Evolutionary conservation across 768 basidiomycete genomes (phyloP), one percentile per base, ranked within the genome.

Genomic region (Russula sp.): DNA sequence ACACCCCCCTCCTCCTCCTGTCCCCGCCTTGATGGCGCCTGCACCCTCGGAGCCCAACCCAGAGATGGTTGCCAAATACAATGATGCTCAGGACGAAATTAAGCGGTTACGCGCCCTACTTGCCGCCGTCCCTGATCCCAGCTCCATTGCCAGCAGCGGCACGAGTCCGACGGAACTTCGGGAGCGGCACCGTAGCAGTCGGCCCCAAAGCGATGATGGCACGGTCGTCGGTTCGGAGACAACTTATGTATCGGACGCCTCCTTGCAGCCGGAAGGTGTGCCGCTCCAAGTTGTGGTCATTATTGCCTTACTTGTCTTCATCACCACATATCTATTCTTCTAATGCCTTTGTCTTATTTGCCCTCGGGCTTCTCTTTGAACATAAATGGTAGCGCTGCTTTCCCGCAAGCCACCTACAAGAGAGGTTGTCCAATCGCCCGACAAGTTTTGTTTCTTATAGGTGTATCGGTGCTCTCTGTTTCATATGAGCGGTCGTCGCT

Each of bases 261-360:
- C 81, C 55, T 75, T 81, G 67, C 84, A 83, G 62, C 85, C 86
- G 59, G 94, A 95, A 48, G 96, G 96, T 71, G 94, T 98, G 52
- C 94, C 96, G 54, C 83, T 96, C 67, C 92, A 95, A 76, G 84
- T 97, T 58, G 94, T 97, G 55, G 89, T 90, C 61, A 89, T 90
- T 73, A 84, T 98, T 72, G 87, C 91, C 36, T 81, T 96, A 53
- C 90, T 89, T 58, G 94, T 98, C 53, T 98, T 98, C 78, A 84
- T 96, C 75, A 90, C 92, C 70, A 98, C 96, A 42, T 98, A 97
- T 80, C 84, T 97, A 75, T 97, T 97, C 84, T 96, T 97, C 81
- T 97, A 76, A 90, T 60, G 69, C 70, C 22, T 64, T 42, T 74
- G 57, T 73, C 50, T 57, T 63, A 48, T 66, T 62, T 30, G 51